phyloP scores from a whole-genome alignment of 2,329 filamentous ascomycete genomes.

The Albophoma yamanashiensis region DNA sequence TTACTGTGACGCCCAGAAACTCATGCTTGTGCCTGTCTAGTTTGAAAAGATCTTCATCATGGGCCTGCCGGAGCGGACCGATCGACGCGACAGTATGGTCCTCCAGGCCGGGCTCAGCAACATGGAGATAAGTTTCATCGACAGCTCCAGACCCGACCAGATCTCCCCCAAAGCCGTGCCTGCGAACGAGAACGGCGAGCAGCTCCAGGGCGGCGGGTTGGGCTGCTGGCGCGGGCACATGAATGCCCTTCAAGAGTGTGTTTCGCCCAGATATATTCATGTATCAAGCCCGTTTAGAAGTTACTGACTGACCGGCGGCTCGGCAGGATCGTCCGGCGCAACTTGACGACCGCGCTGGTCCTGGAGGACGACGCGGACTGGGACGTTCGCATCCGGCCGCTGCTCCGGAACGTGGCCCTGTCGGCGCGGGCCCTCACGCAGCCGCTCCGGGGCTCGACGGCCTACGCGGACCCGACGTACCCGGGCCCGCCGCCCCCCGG shows the following conservation, averaged over 20 bases:
- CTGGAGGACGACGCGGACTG: constrained; percentile 48
- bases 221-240: constrained; percentile 29
- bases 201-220: constrained; percentile 14
- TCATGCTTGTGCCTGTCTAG: constrained; percentile 15
- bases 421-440: constrained; percentile 24
- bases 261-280: no score
- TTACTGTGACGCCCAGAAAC: no score
- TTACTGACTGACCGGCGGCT: background rate
- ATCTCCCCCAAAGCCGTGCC: constrained; percentile 26
- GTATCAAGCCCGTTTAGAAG: no score
- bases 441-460: constrained; percentile 9
- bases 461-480: constrained; percentile 14
- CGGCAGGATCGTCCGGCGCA: constrained; percentile 28
- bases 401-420: constrained; percentile 30
- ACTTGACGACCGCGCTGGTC: constrained; percentile 36
- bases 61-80: constrained; percentile 36
- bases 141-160: constrained; percentile 28
- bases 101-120: constrained; percentile 34
- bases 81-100: constrained; percentile 38
- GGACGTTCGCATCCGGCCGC: constrained; percentile 38
- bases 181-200: constrained; percentile 18
- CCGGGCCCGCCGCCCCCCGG: constrained; percentile 4
- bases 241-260: constrained; percentile 21
- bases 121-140: constrained; percentile 33
- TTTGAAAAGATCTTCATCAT: constrained; percentile 43